Evolutionary conservation across 2,329 filamentous ascomycete species (phyloP), one percentile per base, ranked within the genome.

Genomic region (Fusarium globosum): DNA sequence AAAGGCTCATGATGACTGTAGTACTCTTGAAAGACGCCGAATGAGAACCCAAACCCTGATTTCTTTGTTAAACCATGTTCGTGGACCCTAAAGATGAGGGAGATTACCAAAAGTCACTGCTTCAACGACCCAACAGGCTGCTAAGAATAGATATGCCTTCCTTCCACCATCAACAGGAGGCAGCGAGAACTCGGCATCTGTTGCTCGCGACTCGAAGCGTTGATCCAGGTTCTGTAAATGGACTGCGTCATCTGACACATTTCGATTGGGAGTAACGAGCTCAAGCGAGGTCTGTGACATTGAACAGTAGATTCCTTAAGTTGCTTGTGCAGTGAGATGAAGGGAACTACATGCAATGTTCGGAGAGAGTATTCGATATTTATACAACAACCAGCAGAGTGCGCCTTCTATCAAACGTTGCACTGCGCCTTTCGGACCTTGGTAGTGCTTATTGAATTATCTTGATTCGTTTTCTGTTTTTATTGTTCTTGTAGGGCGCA

Each of bases 21-120:
- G 80, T 91, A 90, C 49, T 89, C 85, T 76, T 92, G 90, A 75
- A 93, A 92, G 33, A 93, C 86, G 42, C 91, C 91, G 75, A 90
- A 93, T 1, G 89, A 86, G 64, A 90, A 89, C 1, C 89, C 87
- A 60, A 92, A 91, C 3, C 90, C 90, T 91, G 9, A 9, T 41
- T 5, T 2, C 1, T 9, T 23, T 48, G 10, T 58, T 13, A 49
- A 33, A 2, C 4, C 7, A 4, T 15, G 9, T 9, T 21, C 3
- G 2, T 12, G 4, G 14, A 7, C 15, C 4, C 7, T 6, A 3
- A 20, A 6, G 4, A 20, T n/a, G 13, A 4, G 4, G 2, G 5
- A 13, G 6, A 15, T 33, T 35, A 65, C 73, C 73, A 36, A 72
- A 75, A 0, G 73, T 73, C 38, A 78, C 65, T 6, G 68, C 76